Percentiles rank a stretch among this genome's conserved stretches.
phyloP scores from a whole-genome alignment of 2,329 filamentous ascomycete genomes.

The Xylariales sp. region DNA sequence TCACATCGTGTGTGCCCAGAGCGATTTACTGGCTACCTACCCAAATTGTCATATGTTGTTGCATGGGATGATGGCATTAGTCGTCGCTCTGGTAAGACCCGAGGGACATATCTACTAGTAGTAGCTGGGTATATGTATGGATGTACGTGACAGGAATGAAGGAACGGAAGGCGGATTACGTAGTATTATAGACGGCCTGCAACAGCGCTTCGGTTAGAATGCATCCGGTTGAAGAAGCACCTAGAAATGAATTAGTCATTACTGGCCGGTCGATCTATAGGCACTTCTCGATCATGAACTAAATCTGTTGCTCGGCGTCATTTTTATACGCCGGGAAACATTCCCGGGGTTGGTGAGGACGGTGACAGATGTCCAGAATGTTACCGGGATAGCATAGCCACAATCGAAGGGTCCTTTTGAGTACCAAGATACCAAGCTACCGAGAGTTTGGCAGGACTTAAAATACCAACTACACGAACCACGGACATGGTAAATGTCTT shows the following conservation, averaged over 20 bases:
- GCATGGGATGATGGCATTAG: slow-evolving; percentile 15
- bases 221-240: not conserved
- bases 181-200: not conserved
- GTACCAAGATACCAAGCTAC: not conserved
- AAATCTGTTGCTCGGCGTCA: not conserved
- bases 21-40: slow-evolving; percentile 22
- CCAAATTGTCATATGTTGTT: slow-evolving; percentile 27
- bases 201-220: not conserved
- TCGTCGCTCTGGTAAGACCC: not conserved
- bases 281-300: not conserved
- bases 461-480: not conserved
- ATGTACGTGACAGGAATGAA: not conserved
- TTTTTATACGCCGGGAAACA: not conserved
- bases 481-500: slow-evolving; percentile 7
- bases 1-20: slow-evolving; percentile 23
- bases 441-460: slow-evolving; percentile 4
- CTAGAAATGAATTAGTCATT: not conserved
- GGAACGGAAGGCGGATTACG: not conserved
- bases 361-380: not conserved
- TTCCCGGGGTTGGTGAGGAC: not conserved
- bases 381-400: not conserved
- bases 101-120: not conserved
- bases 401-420: not conserved
- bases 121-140: not conserved
- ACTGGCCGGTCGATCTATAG: not conserved